Evolutionary conservation across 306 rosid genomes (phyloP).

Genomic region (Dalbergia cochinchinensis): DNA sequence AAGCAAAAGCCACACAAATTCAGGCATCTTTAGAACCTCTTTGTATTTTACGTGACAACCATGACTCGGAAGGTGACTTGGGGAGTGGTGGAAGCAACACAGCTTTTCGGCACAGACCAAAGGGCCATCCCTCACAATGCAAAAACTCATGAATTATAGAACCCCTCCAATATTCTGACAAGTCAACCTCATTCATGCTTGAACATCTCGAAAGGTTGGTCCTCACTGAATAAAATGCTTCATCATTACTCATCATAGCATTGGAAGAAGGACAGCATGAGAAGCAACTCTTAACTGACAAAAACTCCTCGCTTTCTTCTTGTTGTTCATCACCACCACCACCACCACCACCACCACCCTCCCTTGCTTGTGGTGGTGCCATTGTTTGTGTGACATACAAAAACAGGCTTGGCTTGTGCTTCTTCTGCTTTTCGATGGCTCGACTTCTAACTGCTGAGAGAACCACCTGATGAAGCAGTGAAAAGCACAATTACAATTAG

Average conservation of each 20-base stretch:
- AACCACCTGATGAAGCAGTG: slow-evolving; percentile 60
- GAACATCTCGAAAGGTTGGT: slow-evolving; percentile 76
- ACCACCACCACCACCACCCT: slow-evolving; percentile 20
- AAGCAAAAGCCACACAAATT: slow-evolving; percentile 6
- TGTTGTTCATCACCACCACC: slow-evolving; percentile 43
- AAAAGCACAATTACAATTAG: slow-evolving; percentile 10
- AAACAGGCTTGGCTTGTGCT: slow-evolving; percentile 53
- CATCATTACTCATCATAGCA: slow-evolving; percentile 53
- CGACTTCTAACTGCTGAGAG: slow-evolving; percentile 75
- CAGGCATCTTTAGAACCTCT: slow-evolving; percentile 39
- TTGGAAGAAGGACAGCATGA: slow-evolving; percentile 78
- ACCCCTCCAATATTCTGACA: slow-evolving; percentile 59
- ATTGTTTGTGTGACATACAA: slow-evolving; percentile 53
- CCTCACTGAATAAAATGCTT: slow-evolving; percentile 68
- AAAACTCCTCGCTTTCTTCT: slow-evolving; percentile 65
- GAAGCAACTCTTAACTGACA: slow-evolving; percentile 67
- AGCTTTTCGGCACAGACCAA: slow-evolving; percentile 85
- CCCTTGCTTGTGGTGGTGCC: slow-evolving; percentile 35
- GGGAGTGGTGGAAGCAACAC: slow-evolving; percentile 95
- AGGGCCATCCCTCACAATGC: slow-evolving; percentile 97
- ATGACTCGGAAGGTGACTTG: slow-evolving; percentile 79
- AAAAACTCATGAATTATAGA: slow-evolving; percentile 74
- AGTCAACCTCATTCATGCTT: slow-evolving; percentile 66
- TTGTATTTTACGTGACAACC: slow-evolving; percentile 76
- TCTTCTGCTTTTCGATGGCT: slow-evolving; percentile 71